A percentile compares a stretch with the other conserved stretches of the same genome.
Evolutionary conservation across 768 basidiomycete species (phyloP).

Genomic region (Porphyrellus cyaneotinctus): DNA sequence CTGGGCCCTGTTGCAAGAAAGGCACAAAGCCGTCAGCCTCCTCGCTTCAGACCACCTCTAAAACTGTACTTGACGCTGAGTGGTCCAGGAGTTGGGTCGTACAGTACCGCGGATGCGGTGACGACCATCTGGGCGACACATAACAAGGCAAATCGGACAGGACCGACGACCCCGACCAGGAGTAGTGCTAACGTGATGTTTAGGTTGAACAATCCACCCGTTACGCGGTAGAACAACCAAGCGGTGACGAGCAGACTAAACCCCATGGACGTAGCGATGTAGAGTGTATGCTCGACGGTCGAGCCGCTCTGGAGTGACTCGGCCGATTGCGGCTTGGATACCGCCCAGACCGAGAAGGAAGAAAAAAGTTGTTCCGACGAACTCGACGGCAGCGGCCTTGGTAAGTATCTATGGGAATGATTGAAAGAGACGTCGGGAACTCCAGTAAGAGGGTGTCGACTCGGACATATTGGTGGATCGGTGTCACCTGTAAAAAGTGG

Average conservation of each 20-base stretch:
- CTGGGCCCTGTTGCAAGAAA: constrained; percentile 49
- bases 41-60: constrained; percentile 8
- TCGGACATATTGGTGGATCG: constrained; percentile 9
- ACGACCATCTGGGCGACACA: constrained; percentile 60
- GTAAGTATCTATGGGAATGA: constrained; percentile 38
- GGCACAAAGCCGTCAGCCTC: not conserved
- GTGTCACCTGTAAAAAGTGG: too few species aligned
- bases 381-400: constrained; percentile 52
- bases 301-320: constrained; percentile 32
- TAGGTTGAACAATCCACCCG: constrained; percentile 66
- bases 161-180: constrained; percentile 51
- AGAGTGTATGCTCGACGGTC: constrained; percentile 43
- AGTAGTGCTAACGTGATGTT: constrained; percentile 57
- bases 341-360: constrained; percentile 64
- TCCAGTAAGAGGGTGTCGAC: constrained; percentile 17
- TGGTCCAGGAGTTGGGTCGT: constrained; percentile 50
- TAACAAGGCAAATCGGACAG: constrained; percentile 55
- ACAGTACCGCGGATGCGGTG: constrained; percentile 52
- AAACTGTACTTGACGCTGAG: constrained; percentile 48
- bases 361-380: constrained; percentile 58
- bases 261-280: constrained; percentile 59
- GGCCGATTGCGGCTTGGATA: constrained; percentile 50
- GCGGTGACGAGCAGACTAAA: constrained; percentile 57
- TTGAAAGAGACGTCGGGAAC: constrained; percentile 25
- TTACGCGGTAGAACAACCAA: constrained; percentile 65